Evolutionary conservation across 1,284 basidiomycete genomes (phyloP), one percentile per base, ranked within the genome.

Genomic region (Porodaedalea pini): DNA sequence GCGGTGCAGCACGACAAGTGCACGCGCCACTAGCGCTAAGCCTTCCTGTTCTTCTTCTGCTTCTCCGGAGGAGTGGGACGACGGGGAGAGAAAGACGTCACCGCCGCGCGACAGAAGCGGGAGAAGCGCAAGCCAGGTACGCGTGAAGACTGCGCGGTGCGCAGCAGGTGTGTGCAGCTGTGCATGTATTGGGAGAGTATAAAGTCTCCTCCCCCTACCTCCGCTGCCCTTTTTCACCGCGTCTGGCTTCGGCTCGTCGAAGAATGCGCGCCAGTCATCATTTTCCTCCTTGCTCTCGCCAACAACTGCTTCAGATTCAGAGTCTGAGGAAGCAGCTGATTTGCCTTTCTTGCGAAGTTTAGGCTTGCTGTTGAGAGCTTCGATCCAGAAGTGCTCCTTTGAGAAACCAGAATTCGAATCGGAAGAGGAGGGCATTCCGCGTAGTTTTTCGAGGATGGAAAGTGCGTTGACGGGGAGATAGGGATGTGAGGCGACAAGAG

Each of bases 1-100:
- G 6, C 84, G 78, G 70, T 97, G 93, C 75, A 97, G 82, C 7
- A 94, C 78, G 62, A 88, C 86, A 49, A 97, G 72, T 1, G 82
- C 85, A 36, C 89, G 78, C 44, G 83, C 79, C 2, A 78, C 75
- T 5, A 83, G 66, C 2, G 71, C 70, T 60, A 77, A 81, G 17
- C 63, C 54, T 55, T 77, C 68, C 36, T 66, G 70, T 11, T 45
- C 54, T 2, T 56, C 54, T 21, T 41, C 49, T 19, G n/a, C 29
- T 4, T n/a, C 40, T 8, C 10, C n/a, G 10, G 13, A 32, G n/a
- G n/a, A n/a, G n/a, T n/a, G n/a, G n/a, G n/a, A n/a, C n/a, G n/a
- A n/a, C n/a, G n/a, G n/a, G 8, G 43, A 40, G 15, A 34, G 17
- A 6, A 47, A 21, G 29, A 17, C 48, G 10, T 19, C 41, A 4